These are phyloP conservation scores for Clarireedia sp. DNA, from an alignment of 2,329 filamentous ascomycete genomes.

Conservation along the genomic window DNA sequence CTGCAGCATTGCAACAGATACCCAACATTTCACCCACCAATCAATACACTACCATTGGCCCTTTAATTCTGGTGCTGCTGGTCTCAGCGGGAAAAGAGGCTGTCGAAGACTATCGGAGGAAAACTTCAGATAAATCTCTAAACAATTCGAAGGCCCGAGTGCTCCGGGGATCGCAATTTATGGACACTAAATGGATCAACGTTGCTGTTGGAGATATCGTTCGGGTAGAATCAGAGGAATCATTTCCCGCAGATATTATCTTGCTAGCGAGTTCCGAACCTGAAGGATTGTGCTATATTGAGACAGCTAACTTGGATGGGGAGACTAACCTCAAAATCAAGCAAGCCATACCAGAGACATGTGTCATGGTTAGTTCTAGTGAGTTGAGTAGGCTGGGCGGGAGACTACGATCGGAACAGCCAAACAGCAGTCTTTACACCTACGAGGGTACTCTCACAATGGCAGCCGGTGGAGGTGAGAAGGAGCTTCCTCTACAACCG, in stretches of 20 bases:
- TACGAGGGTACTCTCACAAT: constrained; percentile 95
- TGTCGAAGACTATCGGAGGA: constrained; percentile 87
- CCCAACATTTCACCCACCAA: constrained; percentile 93
- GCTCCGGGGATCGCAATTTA: constrained; percentile 73
- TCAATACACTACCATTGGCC: constrained; percentile 89
- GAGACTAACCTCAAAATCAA: constrained; percentile 99
- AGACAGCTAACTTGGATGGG: constrained; percentile 94
- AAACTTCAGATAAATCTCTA: constrained; percentile 74
- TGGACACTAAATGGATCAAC: constrained; percentile 88
- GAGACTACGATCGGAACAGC: constrained; percentile 86
- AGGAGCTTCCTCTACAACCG: constrained; percentile 80
- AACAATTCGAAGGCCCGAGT: constrained; percentile 84
- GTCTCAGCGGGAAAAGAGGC: constrained; percentile 96
- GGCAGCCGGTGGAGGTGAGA: constrained; percentile 83
- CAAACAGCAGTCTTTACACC: constrained; percentile 96
- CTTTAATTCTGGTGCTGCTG: constrained; percentile 78
- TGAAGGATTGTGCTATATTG: constrained; percentile 95
- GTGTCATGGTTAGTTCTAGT: constrained; percentile 73
- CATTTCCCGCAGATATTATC: constrained; percentile 90
- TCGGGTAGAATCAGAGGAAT: constrained; percentile 86
- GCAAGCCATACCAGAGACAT: constrained; percentile 89
- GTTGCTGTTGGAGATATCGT: constrained; percentile 89
- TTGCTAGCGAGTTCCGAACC: constrained; percentile 91
- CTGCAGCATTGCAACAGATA: constrained; percentile 88
- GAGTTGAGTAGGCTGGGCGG: constrained; percentile 83